Conservation (phyloP, 108 stramenopile genomes). For the Cafeteria roenbergensis region DNA sequence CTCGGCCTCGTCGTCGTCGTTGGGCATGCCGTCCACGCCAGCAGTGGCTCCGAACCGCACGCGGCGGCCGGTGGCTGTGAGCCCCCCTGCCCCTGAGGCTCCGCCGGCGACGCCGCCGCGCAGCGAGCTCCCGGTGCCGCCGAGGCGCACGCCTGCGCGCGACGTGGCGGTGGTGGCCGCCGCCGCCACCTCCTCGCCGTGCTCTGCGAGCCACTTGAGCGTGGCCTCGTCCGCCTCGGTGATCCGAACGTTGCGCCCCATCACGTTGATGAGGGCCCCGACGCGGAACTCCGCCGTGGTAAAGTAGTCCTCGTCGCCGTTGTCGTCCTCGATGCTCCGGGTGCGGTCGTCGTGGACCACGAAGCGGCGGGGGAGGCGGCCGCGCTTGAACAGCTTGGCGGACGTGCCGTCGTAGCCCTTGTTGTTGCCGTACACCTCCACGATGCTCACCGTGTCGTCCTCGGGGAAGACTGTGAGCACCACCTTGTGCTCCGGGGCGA, state of each 20-base stretch:
- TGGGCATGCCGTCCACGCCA: too few relatives aligned
- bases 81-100: too few relatives aligned
- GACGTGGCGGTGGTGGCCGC: slow-evolving; percentile 1
- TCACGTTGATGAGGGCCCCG: too few relatives aligned
- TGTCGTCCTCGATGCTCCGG: slow-evolving; percentile 7
- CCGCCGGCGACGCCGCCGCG: too few relatives aligned
- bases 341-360: slow-evolving; percentile 8
- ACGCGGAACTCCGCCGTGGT: background rate
- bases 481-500: slow-evolving; percentile 37
- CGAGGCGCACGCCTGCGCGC: too few relatives aligned
- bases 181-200: background rate
- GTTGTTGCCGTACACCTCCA: slow-evolving; percentile 23
- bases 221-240: background rate
- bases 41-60: too few relatives aligned
- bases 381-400: slow-evolving; percentile 23
- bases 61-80: too few relatives aligned
- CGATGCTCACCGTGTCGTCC: slow-evolving; percentile 41
- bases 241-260: background rate
- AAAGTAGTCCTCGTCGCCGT: slow-evolving; percentile 5
- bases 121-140: too few relatives aligned
- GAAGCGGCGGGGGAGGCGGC: slow-evolving; percentile 22
- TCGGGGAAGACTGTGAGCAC: slow-evolving; percentile 36
- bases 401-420: slow-evolving; percentile 13
- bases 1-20: too few relatives aligned
- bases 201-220: slow-evolving; percentile 7